Evolutionary conservation across 148 eudicot genomes (phyloP), one percentile per base, ranked within the genome.

Genomic region (Arbutus unedo): DNA sequence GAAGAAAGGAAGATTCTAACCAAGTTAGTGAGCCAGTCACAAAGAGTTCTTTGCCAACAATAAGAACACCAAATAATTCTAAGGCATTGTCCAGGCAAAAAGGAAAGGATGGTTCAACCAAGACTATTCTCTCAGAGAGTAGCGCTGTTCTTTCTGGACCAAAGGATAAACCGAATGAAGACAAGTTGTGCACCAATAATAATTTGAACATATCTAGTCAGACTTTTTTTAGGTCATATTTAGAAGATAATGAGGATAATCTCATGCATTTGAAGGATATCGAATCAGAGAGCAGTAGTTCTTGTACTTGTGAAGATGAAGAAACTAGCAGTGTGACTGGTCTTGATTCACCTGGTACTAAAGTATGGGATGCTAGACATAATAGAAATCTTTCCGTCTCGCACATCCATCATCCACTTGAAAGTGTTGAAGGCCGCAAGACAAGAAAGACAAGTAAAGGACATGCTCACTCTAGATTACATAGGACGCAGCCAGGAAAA

Each of bases 381-480:
- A 93, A 87, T 83, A 91, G 93, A 79, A 92, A 87, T 78, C 19
- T 83, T 54, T 84, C 90, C 51, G 86, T 90, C 53, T 84, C 93
- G 66, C 94, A 85, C 84, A 94, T 96, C 78, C 98, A 88, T 80
- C 99, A 96, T 90, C 99, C 99, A 19, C 92, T 96, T 70, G 99
- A 96, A 91, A 90, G 90, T 83, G 85, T 85, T 60, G 93, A 88
- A 51, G 89, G 91, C 57, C 91, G 86, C 73, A 92, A 83, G 85
- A 84, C 83, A 45, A 91, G 87, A 89, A 93, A 88, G 82, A 68
- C 83, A 66, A 86, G 82, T 73, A 94, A 84, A 86, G 88, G 88
- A 72, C 84, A 77, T 71, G 78, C 51, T 77, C 87, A 82, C 25
- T 59, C 86, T 79, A 89, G 89, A 84, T 82, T 84, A 80, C 85